phyloP scores from a whole-genome alignment of 768 basidiomycete species.

The Suillus brevipes region DNA sequence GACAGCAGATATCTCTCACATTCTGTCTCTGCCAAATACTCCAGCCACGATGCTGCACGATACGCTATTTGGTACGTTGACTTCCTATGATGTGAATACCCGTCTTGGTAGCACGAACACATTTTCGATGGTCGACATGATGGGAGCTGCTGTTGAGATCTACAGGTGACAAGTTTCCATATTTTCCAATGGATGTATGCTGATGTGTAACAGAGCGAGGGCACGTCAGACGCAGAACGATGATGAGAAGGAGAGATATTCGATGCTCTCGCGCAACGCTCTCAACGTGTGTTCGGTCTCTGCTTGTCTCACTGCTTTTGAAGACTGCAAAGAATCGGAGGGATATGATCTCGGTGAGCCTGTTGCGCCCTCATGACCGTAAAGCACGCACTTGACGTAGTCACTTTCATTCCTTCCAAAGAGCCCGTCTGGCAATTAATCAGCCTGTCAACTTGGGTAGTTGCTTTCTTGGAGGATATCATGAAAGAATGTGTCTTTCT shows the following conservation, averaged over 20 bases:
- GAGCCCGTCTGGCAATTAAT: slow-evolving; percentile 76
- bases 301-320: slow-evolving; percentile 63
- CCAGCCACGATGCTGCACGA: slow-evolving; percentile 45
- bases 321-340: slow-evolving; percentile 61
- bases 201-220: slow-evolving; percentile 31
- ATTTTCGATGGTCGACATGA: slow-evolving; percentile 47
- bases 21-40: slow-evolving; percentile 45
- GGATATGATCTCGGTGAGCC: slow-evolving; percentile 62
- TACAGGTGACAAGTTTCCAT: slow-evolving; percentile 29
- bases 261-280: slow-evolving; percentile 56
- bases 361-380: neutral
- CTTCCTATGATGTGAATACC: slow-evolving; percentile 43
- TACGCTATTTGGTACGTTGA: slow-evolving; percentile 47
- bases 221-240: slow-evolving; percentile 28
- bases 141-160: slow-evolving; percentile 46
- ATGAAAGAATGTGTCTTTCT: slow-evolving; percentile 52
- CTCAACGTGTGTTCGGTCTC: slow-evolving; percentile 67
- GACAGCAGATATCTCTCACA: slow-evolving; percentile 61
- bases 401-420: slow-evolving; percentile 25
- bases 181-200: slow-evolving; percentile 4
- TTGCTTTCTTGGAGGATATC: slow-evolving; percentile 60
- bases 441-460: slow-evolving; percentile 59
- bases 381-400: slow-evolving; percentile 11
- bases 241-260: slow-evolving; percentile 41
- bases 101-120: slow-evolving; percentile 40